These are phyloP conservation scores for Crassisporium funariophilum DNA, from an alignment of 768 basidiomycete species.

Conservation along the genomic window DNA sequence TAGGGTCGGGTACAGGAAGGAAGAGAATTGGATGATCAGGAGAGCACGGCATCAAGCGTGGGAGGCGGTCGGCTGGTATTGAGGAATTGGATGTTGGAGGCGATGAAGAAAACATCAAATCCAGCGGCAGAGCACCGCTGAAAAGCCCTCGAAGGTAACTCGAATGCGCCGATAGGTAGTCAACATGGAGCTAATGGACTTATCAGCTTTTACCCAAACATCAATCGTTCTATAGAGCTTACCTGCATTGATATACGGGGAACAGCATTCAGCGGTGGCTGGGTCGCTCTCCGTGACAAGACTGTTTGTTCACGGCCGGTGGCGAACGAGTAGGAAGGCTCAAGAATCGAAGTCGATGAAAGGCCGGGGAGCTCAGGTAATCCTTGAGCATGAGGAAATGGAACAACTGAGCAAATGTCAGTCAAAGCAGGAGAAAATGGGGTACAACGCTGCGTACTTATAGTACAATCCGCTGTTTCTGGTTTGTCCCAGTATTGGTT, in stretches of 20 bases:
- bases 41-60: constrained; percentile 67
- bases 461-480: constrained; percentile 78
- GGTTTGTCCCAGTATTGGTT: constrained; percentile 73
- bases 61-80: constrained; percentile 56
- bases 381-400: constrained; percentile 45
- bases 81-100: constrained; percentile 33
- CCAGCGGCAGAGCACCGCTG: constrained; percentile 62
- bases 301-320: constrained; percentile 43
- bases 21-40: constrained; percentile 69
- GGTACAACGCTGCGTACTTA: constrained; percentile 46
- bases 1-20: constrained; percentile 74
- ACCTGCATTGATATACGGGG: constrained; percentile 68
- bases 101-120: constrained; percentile 49
- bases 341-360: constrained; percentile 30
- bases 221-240: constrained; percentile 26
- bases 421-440: background rate
- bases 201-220: background rate
- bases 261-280: constrained; percentile 50
- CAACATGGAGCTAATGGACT: constrained; percentile 65
- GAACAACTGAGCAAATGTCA: constrained; percentile 43
- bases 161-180: constrained; percentile 84
- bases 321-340: constrained; percentile 31
- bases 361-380: constrained; percentile 33
- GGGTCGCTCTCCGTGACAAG: constrained; percentile 50
- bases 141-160: constrained; percentile 71